Base-by-base conservation (phyloP, 257 asterid genomes). In the Lantana camara region DNA sequence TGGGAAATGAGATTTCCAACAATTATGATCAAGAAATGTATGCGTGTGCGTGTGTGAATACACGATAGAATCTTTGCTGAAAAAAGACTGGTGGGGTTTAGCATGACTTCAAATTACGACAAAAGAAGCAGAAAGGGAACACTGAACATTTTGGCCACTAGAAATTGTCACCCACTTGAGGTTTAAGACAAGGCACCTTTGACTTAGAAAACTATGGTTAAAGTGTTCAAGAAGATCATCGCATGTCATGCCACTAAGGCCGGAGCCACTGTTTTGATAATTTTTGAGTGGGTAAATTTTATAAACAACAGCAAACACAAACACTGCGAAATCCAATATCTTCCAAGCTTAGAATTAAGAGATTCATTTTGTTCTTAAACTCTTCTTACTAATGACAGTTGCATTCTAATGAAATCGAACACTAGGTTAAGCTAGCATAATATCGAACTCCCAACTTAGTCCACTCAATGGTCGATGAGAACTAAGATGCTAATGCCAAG, bases 61-160 rank as follows among this genome's bases (percentile, higher is more conserved):
- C 60, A 65, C 19, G 5, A 27, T 27, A 27, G 61, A 67, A 49
- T 55, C 32, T 22, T 30, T 49, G 69, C 64, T 55, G 63, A 63
- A 42, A 45, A 45, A 62, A 75, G 72, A 53, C 14, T 34, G 22
- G 67, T 47, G 58, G 52, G 41, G 63, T 57, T 73, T 47, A 58
- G 20, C 47, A 24, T 40, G 35, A 14, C 24, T 8, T 15, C 58
- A 17, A 38, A 53, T 51, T 67, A 48, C 30, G 32, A 66, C 68
- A 68, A 41, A 61, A 56, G 50, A 77, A 66, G 22, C 51, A 72
- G 58, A n/a, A n/a, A n/a, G n/a, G n/a, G n/a, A n/a, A n/a, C n/a
- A n/a, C n/a, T n/a, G n/a, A n/a, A n/a, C n/a, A n/a, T n/a, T n/a
- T n/a, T 51, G 44, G 60, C 56, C 75, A 75, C 75, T 67, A 67